Percentiles rank a stretch among this genome's conserved stretches.
Conservation (phyloP, 768 basidiomycete species). For the Mycena galericulata region DNA sequence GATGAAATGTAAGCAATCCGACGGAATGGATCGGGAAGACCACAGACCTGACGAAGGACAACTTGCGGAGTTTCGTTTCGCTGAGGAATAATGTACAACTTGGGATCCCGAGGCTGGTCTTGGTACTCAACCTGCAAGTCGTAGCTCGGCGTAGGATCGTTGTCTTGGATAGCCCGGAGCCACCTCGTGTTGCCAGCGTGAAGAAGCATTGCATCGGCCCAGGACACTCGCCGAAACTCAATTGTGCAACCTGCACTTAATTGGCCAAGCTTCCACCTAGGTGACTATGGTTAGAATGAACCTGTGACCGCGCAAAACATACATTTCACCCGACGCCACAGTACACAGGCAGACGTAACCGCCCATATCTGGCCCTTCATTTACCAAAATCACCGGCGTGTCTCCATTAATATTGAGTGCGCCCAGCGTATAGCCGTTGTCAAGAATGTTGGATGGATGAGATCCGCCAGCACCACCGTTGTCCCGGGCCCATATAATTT, state of each 20-base stretch:
- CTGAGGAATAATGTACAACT: slow-evolving; percentile 47
- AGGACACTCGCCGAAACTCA: slow-evolving; percentile 62
- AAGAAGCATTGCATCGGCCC: slow-evolving; percentile 51
- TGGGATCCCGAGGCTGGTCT: slow-evolving; percentile 46
- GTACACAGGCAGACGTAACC: slow-evolving; percentile 71
- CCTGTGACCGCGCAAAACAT: slow-evolving; percentile 30
- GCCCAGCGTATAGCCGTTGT: slow-evolving; percentile 68
- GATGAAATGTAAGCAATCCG: neutral
- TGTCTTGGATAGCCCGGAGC: slow-evolving; percentile 39
- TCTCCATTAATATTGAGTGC: slow-evolving; percentile 76
- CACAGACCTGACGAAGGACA: slow-evolving; percentile 65
- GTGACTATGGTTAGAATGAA: neutral
- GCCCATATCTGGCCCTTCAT: slow-evolving; percentile 74
- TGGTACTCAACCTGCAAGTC: slow-evolving; percentile 1
- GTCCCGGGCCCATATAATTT: slow-evolving; percentile 64
- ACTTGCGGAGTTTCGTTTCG: slow-evolving; percentile 46
- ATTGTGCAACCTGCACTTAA: slow-evolving; percentile 67
- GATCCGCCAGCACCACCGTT: slow-evolving; percentile 76
- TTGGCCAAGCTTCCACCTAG: slow-evolving; percentile 79
- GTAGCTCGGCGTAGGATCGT: neutral
- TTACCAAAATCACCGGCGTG: slow-evolving; percentile 73
- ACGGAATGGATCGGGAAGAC: neutral
- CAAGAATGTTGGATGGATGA: slow-evolving; percentile 76
- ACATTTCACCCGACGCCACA: slow-evolving; percentile 64
- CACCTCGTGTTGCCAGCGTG: slow-evolving; percentile 42